phyloP scores from a whole-genome alignment of 75 land plant genomes.

The Isoetes taiwanensis region DNA sequence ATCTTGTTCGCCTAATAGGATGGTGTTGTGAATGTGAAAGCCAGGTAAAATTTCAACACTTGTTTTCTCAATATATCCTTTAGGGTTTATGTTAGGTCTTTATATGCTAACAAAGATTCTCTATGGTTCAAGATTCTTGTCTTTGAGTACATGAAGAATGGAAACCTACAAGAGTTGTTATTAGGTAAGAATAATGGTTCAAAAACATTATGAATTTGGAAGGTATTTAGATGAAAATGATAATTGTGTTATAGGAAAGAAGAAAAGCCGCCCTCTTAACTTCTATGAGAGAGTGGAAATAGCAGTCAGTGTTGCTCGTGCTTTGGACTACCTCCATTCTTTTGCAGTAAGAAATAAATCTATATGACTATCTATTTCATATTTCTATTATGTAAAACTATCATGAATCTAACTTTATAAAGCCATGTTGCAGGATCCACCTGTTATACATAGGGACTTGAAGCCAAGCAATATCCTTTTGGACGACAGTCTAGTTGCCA shows the following conservation, averaged over 20 bases:
- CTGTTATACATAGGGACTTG: slow-evolving; percentile 19
- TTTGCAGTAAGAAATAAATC: slow-evolving; percentile 11
- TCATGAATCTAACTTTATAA: too few relatives aligned
- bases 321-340: slow-evolving; percentile 17
- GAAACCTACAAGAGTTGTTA: slow-evolving; percentile 28
- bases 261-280: too few relatives aligned
- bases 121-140: slow-evolving; percentile 45
- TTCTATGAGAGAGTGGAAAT: slow-evolving; percentile 9
- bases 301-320: slow-evolving; percentile 17
- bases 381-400: too few relatives aligned
- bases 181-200: not conserved
- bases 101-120: too few relatives aligned
- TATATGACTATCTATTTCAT: too few relatives aligned
- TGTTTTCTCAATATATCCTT: slow-evolving; percentile 17
- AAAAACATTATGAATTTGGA: too few relatives aligned
- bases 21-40: slow-evolving; percentile 55
- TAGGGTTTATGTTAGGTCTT: not conserved
- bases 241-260: too few relatives aligned
- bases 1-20: slow-evolving; percentile 55
- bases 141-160: slow-evolving; percentile 45
- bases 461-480: slow-evolving; percentile 20
- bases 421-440: slow-evolving; percentile 16
- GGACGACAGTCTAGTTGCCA: slow-evolving; percentile 12
- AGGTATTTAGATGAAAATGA: too few relatives aligned
- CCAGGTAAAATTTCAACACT: slow-evolving; percentile 22